Evolutionary conservation across 1,284 basidiomycete genomes (phyloP), one percentile per base, ranked within the genome.

Genomic region (Phellinidium pouzarii): DNA sequence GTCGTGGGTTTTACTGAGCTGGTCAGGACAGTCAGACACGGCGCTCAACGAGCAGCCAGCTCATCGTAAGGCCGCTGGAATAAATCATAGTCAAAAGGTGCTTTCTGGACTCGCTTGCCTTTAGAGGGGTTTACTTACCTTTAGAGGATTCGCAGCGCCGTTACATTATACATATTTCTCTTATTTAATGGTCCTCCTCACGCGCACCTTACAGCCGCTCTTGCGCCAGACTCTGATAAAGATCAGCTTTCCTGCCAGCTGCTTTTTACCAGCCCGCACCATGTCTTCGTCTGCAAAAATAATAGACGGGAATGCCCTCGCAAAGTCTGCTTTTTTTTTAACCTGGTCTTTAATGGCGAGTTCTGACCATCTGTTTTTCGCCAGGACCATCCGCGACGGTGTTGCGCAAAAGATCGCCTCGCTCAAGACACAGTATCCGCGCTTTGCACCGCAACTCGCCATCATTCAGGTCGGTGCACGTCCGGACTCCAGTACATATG

Each of bases 401-500:
- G 85, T 94, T 60, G 76, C 84, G 17, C 69, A 75, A 45, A 76
- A 76, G 54, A 90, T 95, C 66, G 71, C 71, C 43, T 62, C 78
- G 3, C 67, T 85, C 52, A 79, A 81, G 64, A 66, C 78, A 8
- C 74, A 73, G 57, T 82, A 81, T 67, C 86, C 92, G 22, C 86
- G 87, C 41, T 98, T 99, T 75, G 80, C 87, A 63, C 90, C 94
- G 14, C 81, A 87, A 68, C 81, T 99, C 34, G 87, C 84, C 63
- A 94, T 99, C 71, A 81, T 99, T 53, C 96, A 99, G 71, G 94
- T 94, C 51, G 96, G 96, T 49, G 80, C 82, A 29, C 84, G 90
- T 58, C 85, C 91, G 37, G 95, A 98, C 66, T 98, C 94, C 6
- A 75, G 77, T 29, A 87, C 88, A 50, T 99, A 99, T 72, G 88